A percentile compares a stretch with the other conserved stretches of the same genome.
Evolutionary conservation across 768 basidiomycete species (phyloP).

Genomic region (Boletus patriciae): DNA sequence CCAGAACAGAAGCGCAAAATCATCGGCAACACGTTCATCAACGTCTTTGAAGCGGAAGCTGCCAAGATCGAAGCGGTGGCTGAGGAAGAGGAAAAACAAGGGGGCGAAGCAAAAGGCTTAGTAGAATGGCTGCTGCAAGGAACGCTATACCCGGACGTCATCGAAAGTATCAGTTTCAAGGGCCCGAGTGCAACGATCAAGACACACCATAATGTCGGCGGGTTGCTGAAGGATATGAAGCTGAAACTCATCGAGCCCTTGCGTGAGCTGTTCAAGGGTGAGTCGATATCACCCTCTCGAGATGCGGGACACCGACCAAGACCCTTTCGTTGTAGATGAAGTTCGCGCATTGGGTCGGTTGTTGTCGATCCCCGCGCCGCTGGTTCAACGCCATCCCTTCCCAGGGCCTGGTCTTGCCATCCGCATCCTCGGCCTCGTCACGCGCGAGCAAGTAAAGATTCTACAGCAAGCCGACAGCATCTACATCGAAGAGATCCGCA

Average conservation of each 20-base stretch:
- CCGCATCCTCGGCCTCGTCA: constrained; percentile 95
- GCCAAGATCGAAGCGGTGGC: constrained; percentile 81
- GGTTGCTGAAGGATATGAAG: constrained; percentile 95
- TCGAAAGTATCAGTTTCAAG: constrained; percentile 99
- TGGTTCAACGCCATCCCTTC: constrained; percentile 97
- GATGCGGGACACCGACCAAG: not conserved
- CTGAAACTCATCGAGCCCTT: constrained; percentile 97
- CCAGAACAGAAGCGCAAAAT: constrained; percentile 97
- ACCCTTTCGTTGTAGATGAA: constrained; percentile 62
- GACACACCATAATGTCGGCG: constrained; percentile 99
- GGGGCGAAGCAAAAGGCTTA: constrained; percentile 75
- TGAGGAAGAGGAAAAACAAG: constrained; percentile 68
- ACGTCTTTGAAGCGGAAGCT: constrained; percentile 96
- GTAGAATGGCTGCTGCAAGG: constrained; percentile 98
- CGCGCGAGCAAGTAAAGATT: constrained; percentile 87
- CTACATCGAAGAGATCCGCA: constrained; percentile 97
- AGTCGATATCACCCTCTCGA: constrained; percentile 12
- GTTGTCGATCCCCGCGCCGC: constrained; percentile 85
- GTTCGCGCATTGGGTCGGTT: constrained; percentile 91
- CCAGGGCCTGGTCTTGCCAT: constrained; percentile 98
- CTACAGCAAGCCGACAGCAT: constrained; percentile 91
- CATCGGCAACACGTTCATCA: constrained; percentile 98
- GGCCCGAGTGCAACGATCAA: constrained; percentile 99
- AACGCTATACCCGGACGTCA: constrained; percentile 97
- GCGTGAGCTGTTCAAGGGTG: constrained; percentile 97